Base-by-base conservation (phyloP, 1,284 basidiomycete genomes). In the Lignosus rhinocerotis region DNA sequence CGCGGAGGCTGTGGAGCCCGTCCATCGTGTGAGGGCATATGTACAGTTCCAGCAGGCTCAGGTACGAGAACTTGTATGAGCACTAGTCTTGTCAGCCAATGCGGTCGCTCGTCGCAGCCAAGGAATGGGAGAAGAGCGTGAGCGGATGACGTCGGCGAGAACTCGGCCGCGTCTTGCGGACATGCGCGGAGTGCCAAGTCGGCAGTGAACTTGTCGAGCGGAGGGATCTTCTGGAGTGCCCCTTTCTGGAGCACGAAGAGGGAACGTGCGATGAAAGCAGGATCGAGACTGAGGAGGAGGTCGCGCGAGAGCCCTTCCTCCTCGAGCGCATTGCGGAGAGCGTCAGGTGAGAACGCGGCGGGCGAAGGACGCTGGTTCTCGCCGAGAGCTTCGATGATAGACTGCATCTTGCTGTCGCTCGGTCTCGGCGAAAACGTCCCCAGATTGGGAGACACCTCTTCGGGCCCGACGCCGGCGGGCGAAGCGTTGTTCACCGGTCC, bases 41-140 rank as follows among this genome's bases (percentile, higher is more conserved):
- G 55, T 30, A 14, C 54, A 21, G 42, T 57, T 21, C 65, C 67
- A 44, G 74, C 70, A 11, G 72, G 63, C 30, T 87, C 86, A 0
- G 81, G 79, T 14, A 83, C 84, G 7, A 92, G 77, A 7, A 92
- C 81, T 67, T 90, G 88, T 51, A 86, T 71, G 2, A 93, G 71
- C 8, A 93, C 74, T 10, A 88, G 70, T 62, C 83, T 86, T 6
- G 91, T 92, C 42, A 93, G 73, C 90, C 90, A 93, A 68, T 93
- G 88, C 1, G 90, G 88, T 39, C 77, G 78, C 4, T 85, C 83
- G 38, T 89, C 86, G 59, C 75, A 86, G 6, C 90, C 90, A 62
- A 88, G 83, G 39, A 92, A 80, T 12, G 77, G 74, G 7, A 55
- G 66, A 55, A 66, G 62, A 16, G 61, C 51, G n/a, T 54, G 49